Percentiles rank a stretch among this genome's conserved stretches.
Evolutionary conservation across 495 filamentous ascomycete genomes (phyloP).

Genomic region (Opeltia flavorubescens): DNA sequence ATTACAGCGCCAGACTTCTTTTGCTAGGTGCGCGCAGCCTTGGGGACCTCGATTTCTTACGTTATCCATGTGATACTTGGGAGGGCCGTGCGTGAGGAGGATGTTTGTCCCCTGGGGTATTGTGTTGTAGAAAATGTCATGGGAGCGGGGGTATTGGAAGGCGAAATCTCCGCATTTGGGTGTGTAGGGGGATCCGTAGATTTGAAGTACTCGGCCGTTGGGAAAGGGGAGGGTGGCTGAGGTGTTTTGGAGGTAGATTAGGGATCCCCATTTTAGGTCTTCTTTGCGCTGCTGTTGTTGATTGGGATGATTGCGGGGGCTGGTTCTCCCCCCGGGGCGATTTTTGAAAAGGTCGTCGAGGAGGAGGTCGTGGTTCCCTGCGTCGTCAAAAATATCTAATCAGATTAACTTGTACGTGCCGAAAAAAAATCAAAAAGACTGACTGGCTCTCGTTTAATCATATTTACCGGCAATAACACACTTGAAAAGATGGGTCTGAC

Average conservation of each 20-base stretch:
- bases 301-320: too few relatives aligned
- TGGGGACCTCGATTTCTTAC: conserved; percentile 17
- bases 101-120: conserved; percentile 33
- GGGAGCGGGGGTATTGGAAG: conserved; percentile 48
- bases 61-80: conserved; percentile 30
- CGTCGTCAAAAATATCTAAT: neutral
- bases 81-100: conserved; percentile 36
- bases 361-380: conserved; percentile 72
- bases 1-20: conserved; percentile 25
- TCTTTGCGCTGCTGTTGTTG: neutral
- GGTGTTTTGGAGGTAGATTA: too few relatives aligned
- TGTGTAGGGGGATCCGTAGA: conserved; percentile 66
- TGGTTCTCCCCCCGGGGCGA: conserved; percentile 38
- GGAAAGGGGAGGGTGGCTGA: too few relatives aligned
- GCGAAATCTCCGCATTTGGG: conserved; percentile 54
- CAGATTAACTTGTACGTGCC: neutral
- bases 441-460: too few relatives aligned
- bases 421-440: too few relatives aligned
- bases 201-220: conserved; percentile 53
- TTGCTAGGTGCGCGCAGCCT: conserved; percentile 29
- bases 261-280: too few relatives aligned
- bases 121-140: conserved; percentile 32
- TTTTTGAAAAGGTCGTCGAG: conserved; percentile 50
- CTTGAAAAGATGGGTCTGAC: conserved; percentile 41
- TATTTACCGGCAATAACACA: conserved; percentile 48